Base-by-base conservation (phyloP, 1,284 basidiomycete species). In the Sparassis latifolia region DNA sequence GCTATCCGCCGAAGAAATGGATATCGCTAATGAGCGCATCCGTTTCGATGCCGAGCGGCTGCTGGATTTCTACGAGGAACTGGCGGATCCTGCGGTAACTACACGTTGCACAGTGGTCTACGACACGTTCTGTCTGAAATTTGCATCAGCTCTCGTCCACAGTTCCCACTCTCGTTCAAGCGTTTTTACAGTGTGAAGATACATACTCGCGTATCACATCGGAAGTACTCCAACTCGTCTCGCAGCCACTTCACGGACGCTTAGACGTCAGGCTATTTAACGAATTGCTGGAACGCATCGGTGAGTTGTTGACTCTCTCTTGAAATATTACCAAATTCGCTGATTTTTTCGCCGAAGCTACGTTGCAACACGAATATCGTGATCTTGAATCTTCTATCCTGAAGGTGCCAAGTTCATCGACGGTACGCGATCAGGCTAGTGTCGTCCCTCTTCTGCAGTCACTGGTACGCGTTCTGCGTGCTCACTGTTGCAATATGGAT, bases 21-120 rank as follows among this genome's bases (percentile, higher is more conserved):
- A 61, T 32, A 58, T 65, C 33, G 56, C 58, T 7, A 61, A 65
- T 9, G 53, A 51, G 35, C 56, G 59, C 5, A 50, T 58, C 5
- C 62, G 63, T 2, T 62, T 55, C 44, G 62, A 63, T 35, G 55
- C 59, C 2, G 61, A 64, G 43, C 55, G 52, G 5, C 37, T 62
- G 10, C 30, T 64, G 10, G 50, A 56, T 2, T 61, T 64, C 49
- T 62, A 60, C 33, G 61, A 64, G 10, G 60, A 64, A 39, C 49
- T 65, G 2, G 38, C 48, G 5, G 52, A 57, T 45, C 43, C 38
- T 33, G 27, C 39, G 39, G 58, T 59, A 37, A 27, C 20, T 48
- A 9, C 32, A 6, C 35, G 3, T 33, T 6, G 10, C 29, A 30
- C 12, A 29, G 10, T 42, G 27, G 41, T 10, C 35, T 9, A 38